phyloP scores from a whole-genome alignment of 2,329 filamentous ascomycete species.

The Colletotrichum sp. region DNA sequence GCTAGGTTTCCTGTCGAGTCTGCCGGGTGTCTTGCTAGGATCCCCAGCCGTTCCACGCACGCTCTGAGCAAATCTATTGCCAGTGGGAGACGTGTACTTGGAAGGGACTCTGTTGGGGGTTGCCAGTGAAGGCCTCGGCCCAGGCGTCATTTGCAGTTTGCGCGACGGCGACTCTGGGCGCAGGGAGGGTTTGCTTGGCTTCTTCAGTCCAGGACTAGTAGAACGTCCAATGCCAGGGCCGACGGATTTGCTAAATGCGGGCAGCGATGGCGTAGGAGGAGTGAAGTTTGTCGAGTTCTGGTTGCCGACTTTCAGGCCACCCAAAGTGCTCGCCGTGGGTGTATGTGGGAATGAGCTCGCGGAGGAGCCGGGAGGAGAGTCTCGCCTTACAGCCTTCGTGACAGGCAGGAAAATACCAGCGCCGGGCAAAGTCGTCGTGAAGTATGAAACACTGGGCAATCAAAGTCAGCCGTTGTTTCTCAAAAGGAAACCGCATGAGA shows the following conservation, averaged over 20 bases:
- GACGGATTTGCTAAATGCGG: conserved; percentile 89
- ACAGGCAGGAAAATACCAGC: conserved; percentile 94
- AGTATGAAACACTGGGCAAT: conserved; percentile 70
- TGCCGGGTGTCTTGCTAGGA: conserved; percentile 58
- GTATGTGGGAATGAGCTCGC: conserved; percentile 66
- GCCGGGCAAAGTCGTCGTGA: conserved; percentile 76
- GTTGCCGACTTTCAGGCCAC: conserved; percentile 56
- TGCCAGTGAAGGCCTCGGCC: conserved; percentile 60
- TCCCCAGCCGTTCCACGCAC: conserved; percentile 66
- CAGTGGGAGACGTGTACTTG: conserved; percentile 67
- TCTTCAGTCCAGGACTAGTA: conserved; percentile 74
- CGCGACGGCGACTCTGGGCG: conserved; percentile 87
- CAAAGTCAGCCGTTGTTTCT: conserved; percentile 23
- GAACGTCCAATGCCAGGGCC: conserved; percentile 66
- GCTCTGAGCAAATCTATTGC: conserved; percentile 68
- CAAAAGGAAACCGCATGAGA: conserved; percentile 17
- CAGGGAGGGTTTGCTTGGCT: conserved; percentile 73
- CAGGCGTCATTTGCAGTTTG: conserved; percentile 68
- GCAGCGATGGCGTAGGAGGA: conserved; percentile 67
- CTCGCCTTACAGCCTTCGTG: conserved; percentile 76
- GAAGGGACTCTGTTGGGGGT: conserved; percentile 58
- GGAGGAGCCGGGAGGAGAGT: conserved; percentile 55
- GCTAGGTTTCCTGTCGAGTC: conserved; percentile 54
- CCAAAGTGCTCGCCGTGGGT: conserved; percentile 68
- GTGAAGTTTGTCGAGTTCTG: conserved; percentile 67